Conservation (phyloP, 441 rosid species). For the Pelargonium myrrhifolium region DNA sequence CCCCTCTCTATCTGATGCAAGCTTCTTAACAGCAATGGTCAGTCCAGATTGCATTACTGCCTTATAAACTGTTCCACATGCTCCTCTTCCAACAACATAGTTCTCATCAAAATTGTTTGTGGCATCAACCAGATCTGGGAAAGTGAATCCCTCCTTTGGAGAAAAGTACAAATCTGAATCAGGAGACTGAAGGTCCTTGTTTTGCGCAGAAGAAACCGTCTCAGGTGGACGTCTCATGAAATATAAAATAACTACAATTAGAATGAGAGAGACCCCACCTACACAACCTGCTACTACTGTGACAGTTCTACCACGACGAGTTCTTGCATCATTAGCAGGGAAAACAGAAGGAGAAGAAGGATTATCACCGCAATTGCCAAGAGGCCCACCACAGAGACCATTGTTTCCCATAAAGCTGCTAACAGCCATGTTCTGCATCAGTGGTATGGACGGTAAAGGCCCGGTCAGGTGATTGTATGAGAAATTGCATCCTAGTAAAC, state of each 20-base stretch:
- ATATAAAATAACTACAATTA: slow-evolving; percentile 56
- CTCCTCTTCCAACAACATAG: slow-evolving; percentile 74
- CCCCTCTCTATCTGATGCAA: slow-evolving; percentile 72
- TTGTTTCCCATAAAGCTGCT: slow-evolving; percentile 65
- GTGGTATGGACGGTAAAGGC: slow-evolving; percentile 47
- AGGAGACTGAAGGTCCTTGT: slow-evolving; percentile 39
- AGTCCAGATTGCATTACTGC: slow-evolving; percentile 73
- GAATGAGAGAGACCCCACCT: slow-evolving; percentile 72
- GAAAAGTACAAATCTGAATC: slow-evolving; percentile 72
- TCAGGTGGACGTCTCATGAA: slow-evolving; percentile 51
- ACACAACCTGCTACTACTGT: slow-evolving; percentile 46
- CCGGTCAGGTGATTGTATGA: slow-evolving; percentile 82
- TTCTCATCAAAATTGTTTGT: slow-evolving; percentile 74
- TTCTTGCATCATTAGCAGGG: slow-evolving; percentile 26
- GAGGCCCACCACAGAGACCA: slow-evolving; percentile 82
- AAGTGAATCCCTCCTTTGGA: slow-evolving; percentile 72
- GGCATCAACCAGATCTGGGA: slow-evolving; percentile 67
- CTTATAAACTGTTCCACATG: slow-evolving; percentile 88
- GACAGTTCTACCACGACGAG: slow-evolving; percentile 51
- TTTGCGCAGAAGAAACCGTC: slow-evolving; percentile 39
- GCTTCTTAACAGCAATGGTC: slow-evolving; percentile 70
- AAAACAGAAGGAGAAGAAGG: slow-evolving; percentile 31
- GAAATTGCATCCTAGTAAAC: slow-evolving; percentile 86
- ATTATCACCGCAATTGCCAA: slow-evolving; percentile 41
- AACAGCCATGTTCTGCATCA: slow-evolving; percentile 65